Evolutionary conservation across 2,329 filamentous ascomycete genomes (phyloP).

Genomic region (Neopestalotiopsis sp.): DNA sequence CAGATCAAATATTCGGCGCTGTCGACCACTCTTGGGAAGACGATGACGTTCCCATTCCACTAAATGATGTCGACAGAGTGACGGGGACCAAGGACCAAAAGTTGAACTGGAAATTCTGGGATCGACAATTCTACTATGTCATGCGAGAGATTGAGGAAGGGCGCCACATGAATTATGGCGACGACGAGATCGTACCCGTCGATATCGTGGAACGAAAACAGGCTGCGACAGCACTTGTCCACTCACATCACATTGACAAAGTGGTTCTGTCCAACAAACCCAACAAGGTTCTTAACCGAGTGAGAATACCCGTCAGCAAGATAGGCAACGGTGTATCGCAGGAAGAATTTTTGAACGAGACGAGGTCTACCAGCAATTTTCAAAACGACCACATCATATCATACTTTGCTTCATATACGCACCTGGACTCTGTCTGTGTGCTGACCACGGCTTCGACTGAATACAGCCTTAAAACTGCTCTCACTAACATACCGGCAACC

Average conservation of each 20-base stretch:
- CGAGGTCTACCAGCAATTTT: conserved; percentile 62
- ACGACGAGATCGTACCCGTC: conserved; percentile 72
- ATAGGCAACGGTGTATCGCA: conserved; percentile 49
- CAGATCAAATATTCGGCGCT: conserved; percentile 76
- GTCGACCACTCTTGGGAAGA: conserved; percentile 82
- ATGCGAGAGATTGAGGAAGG: conserved; percentile 66
- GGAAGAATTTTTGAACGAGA: conserved; percentile 65
- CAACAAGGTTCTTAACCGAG: conserved; percentile 61
- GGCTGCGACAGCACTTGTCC: conserved; percentile 35
- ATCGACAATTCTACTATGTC: conserved; percentile 74
- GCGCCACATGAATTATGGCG: conserved; percentile 66
- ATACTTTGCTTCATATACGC: conserved; percentile 73
- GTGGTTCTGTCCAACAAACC: conserved; percentile 69
- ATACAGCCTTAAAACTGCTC: conserved; percentile 69
- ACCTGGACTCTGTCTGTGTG: conserved; percentile 67
- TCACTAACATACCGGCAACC: conserved; percentile 66
- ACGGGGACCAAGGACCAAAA: conserved; percentile 64
- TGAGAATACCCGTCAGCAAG: conserved; percentile 59
- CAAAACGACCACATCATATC: conserved; percentile 74
- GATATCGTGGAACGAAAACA: conserved; percentile 68
- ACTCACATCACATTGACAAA: conserved; percentile 54
- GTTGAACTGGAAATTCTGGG: conserved; percentile 72
- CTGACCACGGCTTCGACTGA: conserved; percentile 72
- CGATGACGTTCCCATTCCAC: conserved; percentile 72
- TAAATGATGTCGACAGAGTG: conserved; percentile 69